Evolutionary conservation across 495 filamentous ascomycete genomes (phyloP).

Genomic region (Terfezia boudieri): DNA sequence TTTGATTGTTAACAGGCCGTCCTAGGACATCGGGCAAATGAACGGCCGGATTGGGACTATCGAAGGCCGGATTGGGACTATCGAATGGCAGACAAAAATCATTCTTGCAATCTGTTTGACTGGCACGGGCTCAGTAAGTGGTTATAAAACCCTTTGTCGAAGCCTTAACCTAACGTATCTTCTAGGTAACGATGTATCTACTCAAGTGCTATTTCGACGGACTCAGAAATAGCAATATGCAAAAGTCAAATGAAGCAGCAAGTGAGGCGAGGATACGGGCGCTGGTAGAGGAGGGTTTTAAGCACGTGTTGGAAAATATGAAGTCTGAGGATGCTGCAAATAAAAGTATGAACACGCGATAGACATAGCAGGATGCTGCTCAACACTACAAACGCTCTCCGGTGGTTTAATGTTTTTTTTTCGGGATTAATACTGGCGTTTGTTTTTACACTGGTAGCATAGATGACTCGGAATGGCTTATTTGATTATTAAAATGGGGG

Average conservation of each 20-base stretch:
- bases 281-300: background rate
- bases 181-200: constrained; percentile 2
- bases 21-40: background rate
- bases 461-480: too few species aligned
- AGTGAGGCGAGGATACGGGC: too few species aligned
- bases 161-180: background rate
- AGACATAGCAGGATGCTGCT: too few species aligned
- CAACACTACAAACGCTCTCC: too few species aligned
- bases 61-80: background rate
- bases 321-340: constrained; percentile 4
- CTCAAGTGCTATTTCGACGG: constrained; percentile 32
- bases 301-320: constrained; percentile 4
- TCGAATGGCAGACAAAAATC: constrained; percentile 1
- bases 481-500: too few species aligned
- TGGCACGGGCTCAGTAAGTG: constrained; percentile 3
- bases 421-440: too few species aligned
- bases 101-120: constrained; percentile 1
- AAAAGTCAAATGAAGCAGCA: background rate
- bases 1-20: background rate
- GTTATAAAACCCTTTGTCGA: constrained; percentile 1
- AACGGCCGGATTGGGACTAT: background rate
- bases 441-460: too few species aligned
- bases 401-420: too few species aligned
- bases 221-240: constrained; percentile 31
- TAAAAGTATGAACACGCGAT: background rate